A percentile compares a stretch with the other conserved stretches of the same genome.
Conservation (phyloP, 2,329 filamentous ascomycete genomes). For the Didymella lethalis region DNA sequence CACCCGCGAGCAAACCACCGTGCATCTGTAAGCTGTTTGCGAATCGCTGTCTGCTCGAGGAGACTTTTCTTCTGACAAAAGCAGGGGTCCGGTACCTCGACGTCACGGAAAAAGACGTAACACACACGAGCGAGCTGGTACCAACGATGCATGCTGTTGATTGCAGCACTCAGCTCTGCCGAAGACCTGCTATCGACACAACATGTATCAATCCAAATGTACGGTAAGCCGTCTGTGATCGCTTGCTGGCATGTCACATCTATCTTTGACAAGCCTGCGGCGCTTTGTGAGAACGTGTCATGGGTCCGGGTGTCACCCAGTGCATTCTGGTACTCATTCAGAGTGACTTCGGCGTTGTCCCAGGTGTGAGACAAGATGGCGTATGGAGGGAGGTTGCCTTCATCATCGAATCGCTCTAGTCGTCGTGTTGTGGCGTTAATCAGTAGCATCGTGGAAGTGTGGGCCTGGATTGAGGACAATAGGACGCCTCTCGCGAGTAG, state of each 20-base stretch:
- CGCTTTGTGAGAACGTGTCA: background rate
- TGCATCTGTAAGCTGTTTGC: background rate
- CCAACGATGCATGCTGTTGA: constrained; percentile 16
- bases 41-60: too few species aligned
- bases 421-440: background rate
- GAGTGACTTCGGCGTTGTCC: too few species aligned
- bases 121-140: constrained; percentile 14
- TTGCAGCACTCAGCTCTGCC: constrained; percentile 4
- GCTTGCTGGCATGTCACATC: constrained; percentile 17
- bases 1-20: constrained; percentile 4
- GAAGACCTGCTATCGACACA: constrained; percentile 18
- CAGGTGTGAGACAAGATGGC: too few species aligned
- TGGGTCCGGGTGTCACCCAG: too few species aligned
- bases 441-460: background rate
- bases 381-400: background rate
- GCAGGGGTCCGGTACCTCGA: background rate
- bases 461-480: too few species aligned
- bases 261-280: constrained; percentile 18
- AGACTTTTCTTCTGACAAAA: too few species aligned
- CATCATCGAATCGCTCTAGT: background rate
- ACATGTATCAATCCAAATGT: constrained; percentile 25
- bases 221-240: background rate
- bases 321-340: too few species aligned
- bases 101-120: constrained; percentile 16
- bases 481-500: too few species aligned